Percentiles rank a stretch among this genome's conserved stretches.
Conservation (phyloP, 352 stramenopile genomes). For the Pythium volutum region DNA sequence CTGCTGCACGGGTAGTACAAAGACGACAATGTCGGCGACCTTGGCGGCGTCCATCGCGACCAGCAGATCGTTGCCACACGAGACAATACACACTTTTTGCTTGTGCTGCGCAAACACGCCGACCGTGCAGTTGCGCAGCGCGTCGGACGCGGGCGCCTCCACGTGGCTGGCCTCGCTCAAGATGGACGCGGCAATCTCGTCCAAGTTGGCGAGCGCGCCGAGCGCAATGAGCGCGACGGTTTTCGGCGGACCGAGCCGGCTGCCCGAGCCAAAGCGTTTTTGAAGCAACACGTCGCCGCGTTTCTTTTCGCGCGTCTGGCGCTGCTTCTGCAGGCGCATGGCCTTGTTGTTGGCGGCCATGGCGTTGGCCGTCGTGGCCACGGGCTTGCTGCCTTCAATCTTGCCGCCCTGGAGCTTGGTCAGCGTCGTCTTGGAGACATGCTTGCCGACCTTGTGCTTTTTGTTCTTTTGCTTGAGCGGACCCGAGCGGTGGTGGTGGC, state of each 20-base stretch:
- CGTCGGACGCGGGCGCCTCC: constrained; percentile 50
- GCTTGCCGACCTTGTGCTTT: constrained; percentile 86
- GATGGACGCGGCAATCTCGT: constrained; percentile 60
- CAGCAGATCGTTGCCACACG: constrained; percentile 81
- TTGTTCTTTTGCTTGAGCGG: constrained; percentile 91
- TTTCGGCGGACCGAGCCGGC: constrained; percentile 70
- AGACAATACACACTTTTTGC: constrained; percentile 85
- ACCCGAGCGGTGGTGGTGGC: constrained; percentile 82
- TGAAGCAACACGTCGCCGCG: constrained; percentile 81
- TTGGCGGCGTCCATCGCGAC: constrained; percentile 83
- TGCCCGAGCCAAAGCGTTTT: constrained; percentile 76
- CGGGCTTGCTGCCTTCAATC: constrained; percentile 46
- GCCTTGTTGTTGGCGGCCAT: constrained; percentile 70
- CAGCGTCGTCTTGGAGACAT: constrained; percentile 82
- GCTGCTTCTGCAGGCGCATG: constrained; percentile 75
- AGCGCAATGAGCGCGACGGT: constrained; percentile 84
- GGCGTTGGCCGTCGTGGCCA: constrained; percentile 16
- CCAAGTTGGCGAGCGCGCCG: constrained; percentile 57
- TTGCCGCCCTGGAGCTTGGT: constrained; percentile 70
- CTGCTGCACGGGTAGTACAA: constrained; percentile 69
- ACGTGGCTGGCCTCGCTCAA: constrained; percentile 56
- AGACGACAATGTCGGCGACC: constrained; percentile 82
- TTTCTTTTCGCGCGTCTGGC: constrained; percentile 84
- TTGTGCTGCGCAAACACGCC: constrained; percentile 82
- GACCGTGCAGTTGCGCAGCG: constrained; percentile 60